Conservation (phyloP, 331 rosid genomes). For the Saraca asoca region DNA sequence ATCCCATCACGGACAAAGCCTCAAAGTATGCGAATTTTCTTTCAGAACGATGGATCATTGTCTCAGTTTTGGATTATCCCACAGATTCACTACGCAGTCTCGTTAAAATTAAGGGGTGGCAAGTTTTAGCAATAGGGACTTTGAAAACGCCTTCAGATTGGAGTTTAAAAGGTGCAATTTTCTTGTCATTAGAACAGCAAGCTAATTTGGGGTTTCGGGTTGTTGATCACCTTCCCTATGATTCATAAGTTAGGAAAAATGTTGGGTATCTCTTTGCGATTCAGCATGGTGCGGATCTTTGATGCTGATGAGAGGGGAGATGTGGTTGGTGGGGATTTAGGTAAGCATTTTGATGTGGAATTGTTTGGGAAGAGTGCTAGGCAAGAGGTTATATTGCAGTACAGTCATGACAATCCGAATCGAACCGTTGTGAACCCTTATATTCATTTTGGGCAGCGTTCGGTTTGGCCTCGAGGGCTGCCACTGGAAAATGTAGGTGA, state of each 20-base stretch:
- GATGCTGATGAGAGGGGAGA: slow-evolving; percentile 95
- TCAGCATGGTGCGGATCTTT: slow-evolving; percentile 90
- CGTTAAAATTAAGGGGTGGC: slow-evolving; percentile 85
- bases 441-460: slow-evolving; percentile 93
- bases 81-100: slow-evolving; percentile 63
- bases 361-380: slow-evolving; percentile 84
- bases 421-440: slow-evolving; percentile 82
- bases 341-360: slow-evolving; percentile 87
- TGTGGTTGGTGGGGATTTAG: slow-evolving; percentile 79
- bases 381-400: slow-evolving; percentile 79
- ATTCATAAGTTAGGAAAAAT: slow-evolving; percentile 83
- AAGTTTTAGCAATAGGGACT: slow-evolving; percentile 78
- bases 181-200: slow-evolving; percentile 76
- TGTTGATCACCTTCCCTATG: slow-evolving; percentile 79
- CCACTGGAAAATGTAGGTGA: slow-evolving; percentile 94
- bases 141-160: slow-evolving; percentile 87
- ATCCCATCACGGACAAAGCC: slow-evolving; percentile 52
- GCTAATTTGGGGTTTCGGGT: slow-evolving; percentile 82
- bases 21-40: slow-evolving; percentile 64
- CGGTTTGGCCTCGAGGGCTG: slow-evolving; percentile 97
- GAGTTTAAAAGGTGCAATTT: slow-evolving; percentile 86
- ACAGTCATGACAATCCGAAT: slow-evolving; percentile 84
- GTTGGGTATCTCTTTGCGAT: slow-evolving; percentile 92
- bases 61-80: slow-evolving; percentile 73
- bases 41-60: slow-evolving; percentile 81